phyloP scores from a whole-genome alignment of 1,284 basidiomycete species.

The Ganoderma meredithae region DNA sequence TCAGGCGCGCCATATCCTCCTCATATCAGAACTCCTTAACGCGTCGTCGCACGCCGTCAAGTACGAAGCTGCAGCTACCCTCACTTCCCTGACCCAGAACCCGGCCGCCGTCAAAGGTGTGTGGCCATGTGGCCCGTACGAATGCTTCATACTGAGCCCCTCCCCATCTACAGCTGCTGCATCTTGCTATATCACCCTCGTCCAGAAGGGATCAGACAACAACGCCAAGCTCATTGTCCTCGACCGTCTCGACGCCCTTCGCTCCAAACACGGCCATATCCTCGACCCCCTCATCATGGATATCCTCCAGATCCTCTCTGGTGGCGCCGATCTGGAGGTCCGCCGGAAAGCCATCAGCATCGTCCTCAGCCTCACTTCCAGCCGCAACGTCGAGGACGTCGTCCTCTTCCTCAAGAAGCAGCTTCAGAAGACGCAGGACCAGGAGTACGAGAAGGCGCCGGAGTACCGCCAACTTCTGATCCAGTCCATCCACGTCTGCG shows the following conservation, averaged over 20 bases:
- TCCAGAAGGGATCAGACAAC: constrained; percentile 97
- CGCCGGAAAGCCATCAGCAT: constrained; percentile 92
- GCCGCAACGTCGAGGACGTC: constrained; percentile 97
- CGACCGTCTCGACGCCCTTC: constrained; percentile 87
- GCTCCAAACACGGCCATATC: constrained; percentile 90
- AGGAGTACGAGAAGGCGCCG: constrained; percentile 87
- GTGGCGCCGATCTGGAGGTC: constrained; percentile 95
- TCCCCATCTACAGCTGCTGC: constrained; percentile 76
- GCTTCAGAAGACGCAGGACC: constrained; percentile 90
- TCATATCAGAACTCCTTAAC: constrained; percentile 95
- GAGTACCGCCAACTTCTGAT: constrained; percentile 98
- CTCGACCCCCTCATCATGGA: constrained; percentile 97
- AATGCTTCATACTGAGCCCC: constrained; percentile 8
- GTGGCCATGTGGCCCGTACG: constrained; percentile 12
- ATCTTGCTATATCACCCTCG: constrained; percentile 88
- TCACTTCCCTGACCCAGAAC: constrained; percentile 96
- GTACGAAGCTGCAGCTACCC: constrained; percentile 96
- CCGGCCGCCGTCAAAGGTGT: constrained; percentile 94
- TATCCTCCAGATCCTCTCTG: constrained; percentile 88
- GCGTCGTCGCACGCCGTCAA: constrained; percentile 95
- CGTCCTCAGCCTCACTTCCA: constrained; percentile 93
- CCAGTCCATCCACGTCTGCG: constrained; percentile 96
- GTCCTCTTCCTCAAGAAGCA: constrained; percentile 98
- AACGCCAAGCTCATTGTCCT: constrained; percentile 99
- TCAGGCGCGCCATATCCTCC: constrained; percentile 90